phyloP scores from a whole-genome alignment of 75 land plant species.

The Pinus tabuliformis region DNA sequence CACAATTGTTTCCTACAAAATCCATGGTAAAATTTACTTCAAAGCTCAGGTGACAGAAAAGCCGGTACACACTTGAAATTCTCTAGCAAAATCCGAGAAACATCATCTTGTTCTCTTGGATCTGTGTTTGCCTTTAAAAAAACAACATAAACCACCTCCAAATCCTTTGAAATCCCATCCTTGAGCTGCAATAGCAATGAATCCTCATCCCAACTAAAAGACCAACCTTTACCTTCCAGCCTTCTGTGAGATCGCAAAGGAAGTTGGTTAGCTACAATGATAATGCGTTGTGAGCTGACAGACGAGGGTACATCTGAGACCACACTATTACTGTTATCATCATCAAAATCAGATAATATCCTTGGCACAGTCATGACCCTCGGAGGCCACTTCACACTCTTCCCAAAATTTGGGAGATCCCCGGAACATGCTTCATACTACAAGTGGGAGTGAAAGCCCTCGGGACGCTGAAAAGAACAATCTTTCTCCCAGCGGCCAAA shows the following conservation, averaged over 20 bases:
- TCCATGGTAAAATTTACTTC: constrained; percentile 67
- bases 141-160: constrained; percentile 71
- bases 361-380: constrained; percentile 55
- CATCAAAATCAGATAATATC: constrained; percentile 35
- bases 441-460: no score
- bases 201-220: constrained; percentile 71
- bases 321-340: constrained; percentile 27
- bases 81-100: constrained; percentile 51
- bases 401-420: constrained; percentile 18
- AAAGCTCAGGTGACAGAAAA: constrained; percentile 60
- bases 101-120: constrained; percentile 67
- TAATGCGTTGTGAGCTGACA: constrained; percentile 28
- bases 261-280: constrained; percentile 77
- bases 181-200: constrained; percentile 55
- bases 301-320: constrained; percentile 32
- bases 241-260: constrained; percentile 54
- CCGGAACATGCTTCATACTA: constrained; percentile 7
- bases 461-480: no score
- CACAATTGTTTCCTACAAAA: constrained; percentile 88
- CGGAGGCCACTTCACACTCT: constrained; percentile 35
- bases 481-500: no score
- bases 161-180: constrained; percentile 62
- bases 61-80: constrained; percentile 77
- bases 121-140: constrained; percentile 67
- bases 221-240: constrained; percentile 35